These are phyloP conservation scores for Vinca minor DNA, from an alignment of 257 asterid genomes.

Conservation along the genomic window DNA sequence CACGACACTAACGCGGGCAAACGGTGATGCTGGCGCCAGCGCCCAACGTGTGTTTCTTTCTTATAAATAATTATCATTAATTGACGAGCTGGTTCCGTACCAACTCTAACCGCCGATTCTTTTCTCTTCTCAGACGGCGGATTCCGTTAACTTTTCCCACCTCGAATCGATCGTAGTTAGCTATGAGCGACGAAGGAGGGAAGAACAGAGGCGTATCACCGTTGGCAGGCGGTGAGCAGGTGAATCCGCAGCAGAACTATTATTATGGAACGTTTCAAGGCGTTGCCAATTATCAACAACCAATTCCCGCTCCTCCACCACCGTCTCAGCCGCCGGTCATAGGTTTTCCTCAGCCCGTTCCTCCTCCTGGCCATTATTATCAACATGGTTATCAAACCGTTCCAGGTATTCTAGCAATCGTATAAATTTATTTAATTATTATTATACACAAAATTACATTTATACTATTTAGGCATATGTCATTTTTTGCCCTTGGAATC, in stretches of 20 bases:
- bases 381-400: constrained; percentile 60
- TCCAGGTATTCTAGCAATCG: constrained; percentile 36
- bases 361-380: constrained; percentile 50
- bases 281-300: constrained; percentile 63
- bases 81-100: not conserved
- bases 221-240: constrained; percentile 26
- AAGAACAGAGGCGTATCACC: constrained; percentile 28
- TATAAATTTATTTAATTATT: not conserved
- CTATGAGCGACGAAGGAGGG: constrained; percentile 45
- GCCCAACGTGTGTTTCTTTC: not conserved
- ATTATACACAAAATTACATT: not conserved
- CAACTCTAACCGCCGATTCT: constrained; percentile 4
- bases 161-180: constrained; percentile 15
- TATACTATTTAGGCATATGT: not conserved
- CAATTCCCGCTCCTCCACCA: constrained; percentile 35
- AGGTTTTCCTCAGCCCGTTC: constrained; percentile 80
- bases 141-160: not conserved
- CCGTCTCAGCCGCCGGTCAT: constrained; percentile 45
- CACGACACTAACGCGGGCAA: not conserved
- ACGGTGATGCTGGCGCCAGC: not conserved
- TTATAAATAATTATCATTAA: not conserved
- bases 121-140: constrained; percentile 12
- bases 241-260: constrained; percentile 34
- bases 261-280: constrained; percentile 92
- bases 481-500: not conserved